Base-by-base conservation (phyloP, 2,329 filamentous ascomycete genomes). In the Trichothecium sympodiale region DNA sequence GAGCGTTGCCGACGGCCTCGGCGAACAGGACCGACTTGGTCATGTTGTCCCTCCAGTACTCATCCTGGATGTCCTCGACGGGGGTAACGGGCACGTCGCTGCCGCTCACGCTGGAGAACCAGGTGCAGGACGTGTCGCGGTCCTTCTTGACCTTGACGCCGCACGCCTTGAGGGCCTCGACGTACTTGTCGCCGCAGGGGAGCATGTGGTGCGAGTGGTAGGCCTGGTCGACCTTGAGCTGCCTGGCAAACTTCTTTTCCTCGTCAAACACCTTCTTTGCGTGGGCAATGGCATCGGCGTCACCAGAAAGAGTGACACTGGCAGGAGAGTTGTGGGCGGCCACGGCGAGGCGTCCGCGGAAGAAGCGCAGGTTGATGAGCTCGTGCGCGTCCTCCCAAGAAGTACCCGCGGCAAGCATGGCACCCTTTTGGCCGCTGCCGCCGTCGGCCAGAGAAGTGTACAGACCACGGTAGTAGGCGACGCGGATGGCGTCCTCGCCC, bases 321-420 rank as follows among this genome's bases (percentile, higher is more conserved):
- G 37, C 34, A 1, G 47, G 47, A 2, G 45, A 43, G 32, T 53
- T 54, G 31, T 45, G 40, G 31, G 43, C 45, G 2, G 50, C 50
- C 29, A 53, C 35, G 16, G 30, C 36, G 8, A 51, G 35, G 17
- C 41, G 35, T 0, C 46, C 50, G 6, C 20, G 20, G 10, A 10
- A 6, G 10, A 6, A 6, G 6, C 6, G 6, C 6, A 6, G 6
- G 20, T 6, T 25, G 10, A 25, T 25, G 6, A 36, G 30, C 17
- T 33, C 14, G 28, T 40, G 6, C 14, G 46, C 20, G 18, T 33
- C 40, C 17, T 42, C 38, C 17, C 34, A 17, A 20, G 43, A 25
- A 5, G 40, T 25, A 3, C 37, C 68, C 4, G 69, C 64, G 0
- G 69, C 69, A 49, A 71, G 58, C 69, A 74, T 74, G 5, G 58